phyloP scores from a whole-genome alignment of 805 yeast genomes.

The Starmerella potacharoeniae region DNA sequence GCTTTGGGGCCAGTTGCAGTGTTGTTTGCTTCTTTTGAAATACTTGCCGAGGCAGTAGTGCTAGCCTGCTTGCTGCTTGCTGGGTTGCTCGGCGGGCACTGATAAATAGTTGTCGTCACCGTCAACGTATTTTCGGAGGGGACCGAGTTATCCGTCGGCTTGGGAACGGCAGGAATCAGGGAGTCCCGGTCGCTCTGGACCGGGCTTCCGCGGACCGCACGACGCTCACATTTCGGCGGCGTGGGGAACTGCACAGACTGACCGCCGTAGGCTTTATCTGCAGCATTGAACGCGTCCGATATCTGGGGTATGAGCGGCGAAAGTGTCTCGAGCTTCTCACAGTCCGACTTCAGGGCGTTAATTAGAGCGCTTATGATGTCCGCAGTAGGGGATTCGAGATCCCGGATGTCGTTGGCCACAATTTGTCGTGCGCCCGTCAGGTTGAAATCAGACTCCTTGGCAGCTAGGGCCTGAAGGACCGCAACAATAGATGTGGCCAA shows the following conservation, averaged over 20 bases:
- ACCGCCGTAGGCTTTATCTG: not conserved
- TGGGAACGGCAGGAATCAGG: too few relatives aligned
- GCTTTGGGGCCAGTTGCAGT: not conserved
- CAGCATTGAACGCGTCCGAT: constrained; percentile 1
- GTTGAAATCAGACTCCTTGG: constrained; percentile 1
- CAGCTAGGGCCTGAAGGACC: not conserved
- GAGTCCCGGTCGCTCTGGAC: too few relatives aligned
- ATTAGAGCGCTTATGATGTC: constrained; percentile 14
- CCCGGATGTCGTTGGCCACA: constrained; percentile 9
- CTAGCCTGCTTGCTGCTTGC: not conserved
- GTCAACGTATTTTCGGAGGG: too few relatives aligned
- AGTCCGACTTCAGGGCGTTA: constrained; percentile 3
- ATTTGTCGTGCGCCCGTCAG: not conserved
- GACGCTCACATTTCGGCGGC: not conserved
- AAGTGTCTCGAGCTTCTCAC: not conserved
- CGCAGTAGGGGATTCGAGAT: constrained; percentile 18
- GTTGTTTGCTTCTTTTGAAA: not conserved
- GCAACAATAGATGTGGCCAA: not conserved
- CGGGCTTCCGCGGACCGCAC: not conserved
- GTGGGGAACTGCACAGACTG: constrained; percentile 1
- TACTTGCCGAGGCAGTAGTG: too few relatives aligned
- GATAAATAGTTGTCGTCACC: not conserved
- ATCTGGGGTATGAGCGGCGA: not conserved
- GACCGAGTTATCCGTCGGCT: too few relatives aligned
- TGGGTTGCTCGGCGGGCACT: not conserved